Evolutionary conservation across 306 rosid genomes (phyloP), one percentile per base, ranked within the genome.

Genomic region (Styphnolobium japonicum): DNA sequence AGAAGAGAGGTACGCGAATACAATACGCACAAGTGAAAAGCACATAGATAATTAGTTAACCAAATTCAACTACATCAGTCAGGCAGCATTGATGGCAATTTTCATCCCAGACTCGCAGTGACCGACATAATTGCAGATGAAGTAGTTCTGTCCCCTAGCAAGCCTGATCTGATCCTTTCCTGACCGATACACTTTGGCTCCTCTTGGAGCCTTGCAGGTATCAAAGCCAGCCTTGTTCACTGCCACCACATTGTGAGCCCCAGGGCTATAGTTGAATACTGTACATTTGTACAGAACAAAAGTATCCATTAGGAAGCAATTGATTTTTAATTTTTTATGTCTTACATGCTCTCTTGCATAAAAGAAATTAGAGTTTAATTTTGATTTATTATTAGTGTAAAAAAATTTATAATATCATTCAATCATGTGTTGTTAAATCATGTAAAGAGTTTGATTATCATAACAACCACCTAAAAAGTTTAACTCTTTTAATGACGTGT

Each of bases 71-170:
- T 29, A 4, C 4, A 19, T 61, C 10, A 11, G 3, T 71, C 40
- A 90, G 52, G 33, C 63, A 43, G 97, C 97, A 66, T 72, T 80
- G 33, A 92, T 4, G 31, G 97, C 86, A 60, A 92, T 76, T 85
- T 92, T 88, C 94, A 89, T 92, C 0, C 53, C 90, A 81, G 89
- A 52, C 19, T 89, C 49, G 60, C 97, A 92, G 83, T 92, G 97
- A 19, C 92, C 91, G 0, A 75, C 16, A 64, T 1, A 75, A 12
- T 19, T 92, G 89, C 97, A 92, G 75, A 92, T 88, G 86, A 92
- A 92, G 73, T 52, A 88, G 81, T 87, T 89, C 33, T 67, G 86
- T 15, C 97, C 97, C 64, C 23, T 88, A 0, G 18, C 82, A 6
- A 92, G 92, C 69, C 48, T 86, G 80, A 92, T 82, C 68, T 65